A percentile compares a stretch with the other conserved stretches of the same genome.
Conservation (phyloP, 768 basidiomycete species). For the Lactarius deliciosus region DNA sequence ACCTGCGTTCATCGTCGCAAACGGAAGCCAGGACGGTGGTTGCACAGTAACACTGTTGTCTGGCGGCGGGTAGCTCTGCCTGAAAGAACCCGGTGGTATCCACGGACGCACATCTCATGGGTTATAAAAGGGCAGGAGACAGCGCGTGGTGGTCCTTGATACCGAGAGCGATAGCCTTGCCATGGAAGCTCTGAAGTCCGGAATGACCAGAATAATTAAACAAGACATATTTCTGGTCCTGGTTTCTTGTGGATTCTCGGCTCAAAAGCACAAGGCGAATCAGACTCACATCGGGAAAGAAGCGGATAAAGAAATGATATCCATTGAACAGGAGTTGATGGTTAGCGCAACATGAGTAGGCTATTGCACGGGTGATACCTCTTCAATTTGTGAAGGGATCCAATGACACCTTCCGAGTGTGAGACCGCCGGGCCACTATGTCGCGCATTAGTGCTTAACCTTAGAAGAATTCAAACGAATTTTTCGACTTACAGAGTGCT, state of each 20-base stretch:
- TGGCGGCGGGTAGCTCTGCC: not conserved
- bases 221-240: conserved; percentile 34
- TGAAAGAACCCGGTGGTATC: conserved; percentile 22
- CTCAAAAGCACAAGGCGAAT: not conserved
- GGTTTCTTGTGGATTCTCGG: not conserved
- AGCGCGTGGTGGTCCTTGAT: conserved; percentile 34
- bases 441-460: not conserved
- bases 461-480: no score
- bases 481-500: not conserved
- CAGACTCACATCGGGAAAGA: conserved; percentile 32
- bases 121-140: conserved; percentile 38
- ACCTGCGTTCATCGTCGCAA: no score
- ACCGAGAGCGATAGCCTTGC: conserved; percentile 39
- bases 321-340: conserved; percentile 30
- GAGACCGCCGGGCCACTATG: conserved; percentile 2
- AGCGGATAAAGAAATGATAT: conserved; percentile 35
- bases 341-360: not conserved
- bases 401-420: not conserved
- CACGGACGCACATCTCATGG: conserved; percentile 41
- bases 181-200: conserved; percentile 33
- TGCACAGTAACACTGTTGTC: no score
- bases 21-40: no score
- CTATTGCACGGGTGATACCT: no score
- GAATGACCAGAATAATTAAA: conserved; percentile 34
- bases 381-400: not conserved